Evolutionary conservation across 352 stramenopile genomes (phyloP).

Genomic region (Globisporangium echinulatum): DNA sequence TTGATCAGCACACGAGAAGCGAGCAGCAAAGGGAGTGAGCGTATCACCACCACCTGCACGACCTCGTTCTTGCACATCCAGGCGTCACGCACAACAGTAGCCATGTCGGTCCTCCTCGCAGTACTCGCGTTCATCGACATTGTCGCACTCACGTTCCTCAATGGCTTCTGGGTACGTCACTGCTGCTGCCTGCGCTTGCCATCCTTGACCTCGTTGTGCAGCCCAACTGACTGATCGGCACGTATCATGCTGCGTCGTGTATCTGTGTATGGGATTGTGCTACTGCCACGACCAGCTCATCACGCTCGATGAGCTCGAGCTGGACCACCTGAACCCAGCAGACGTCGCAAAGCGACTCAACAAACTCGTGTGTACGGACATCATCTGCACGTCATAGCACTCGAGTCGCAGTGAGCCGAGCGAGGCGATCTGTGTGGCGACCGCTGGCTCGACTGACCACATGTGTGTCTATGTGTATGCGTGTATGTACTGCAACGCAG

Average conservation of each 20-base stretch:
- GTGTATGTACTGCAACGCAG: constrained; percentile 16
- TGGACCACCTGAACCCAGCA: constrained; percentile 83
- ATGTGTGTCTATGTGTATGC: not conserved
- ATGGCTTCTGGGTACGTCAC: constrained; percentile 78
- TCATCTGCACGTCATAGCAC: too few relatives aligned
- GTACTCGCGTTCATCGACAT: constrained; percentile 83
- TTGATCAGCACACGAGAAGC: not conserved
- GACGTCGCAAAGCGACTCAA: constrained; percentile 82
- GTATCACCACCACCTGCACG: not conserved
- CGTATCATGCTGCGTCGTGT: not conserved
- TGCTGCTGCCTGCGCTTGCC: not conserved
- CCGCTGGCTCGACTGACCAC: not conserved
- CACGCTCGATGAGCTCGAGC: constrained; percentile 79
- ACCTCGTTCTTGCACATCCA: not conserved
- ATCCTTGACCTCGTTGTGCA: not conserved
- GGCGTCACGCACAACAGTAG: not conserved
- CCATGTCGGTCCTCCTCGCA: constrained; percentile 68
- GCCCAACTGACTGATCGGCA: not conserved
- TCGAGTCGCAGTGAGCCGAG: too few relatives aligned
- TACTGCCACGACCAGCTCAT: constrained; percentile 40
- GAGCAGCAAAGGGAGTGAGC: not conserved
- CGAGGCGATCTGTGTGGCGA: too few relatives aligned
- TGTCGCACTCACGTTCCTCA: constrained; percentile 81
- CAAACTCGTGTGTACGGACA: constrained; percentile 64
- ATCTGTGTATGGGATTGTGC: constrained; percentile 2